A percentile compares a stretch with the other conserved stretches of the same genome.
phyloP scores from a whole-genome alignment of 257 asterid genomes.

The Scutellaria baicalensis region DNA sequence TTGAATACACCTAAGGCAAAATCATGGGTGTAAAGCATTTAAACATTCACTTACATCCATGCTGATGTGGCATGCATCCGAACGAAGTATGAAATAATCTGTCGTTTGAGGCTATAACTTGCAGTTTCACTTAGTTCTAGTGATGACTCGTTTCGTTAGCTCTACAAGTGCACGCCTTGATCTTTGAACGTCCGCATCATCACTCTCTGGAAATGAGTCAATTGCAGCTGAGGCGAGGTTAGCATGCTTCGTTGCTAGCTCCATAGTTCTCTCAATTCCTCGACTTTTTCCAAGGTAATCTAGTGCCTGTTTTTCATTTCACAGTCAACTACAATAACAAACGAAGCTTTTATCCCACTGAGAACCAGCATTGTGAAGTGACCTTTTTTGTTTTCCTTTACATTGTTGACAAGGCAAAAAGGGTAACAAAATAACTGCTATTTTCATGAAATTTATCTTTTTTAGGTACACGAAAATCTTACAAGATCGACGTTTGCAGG shows the following conservation, averaged over 20 bases:
- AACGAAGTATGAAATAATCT: neutral
- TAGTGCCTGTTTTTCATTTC: conserved; percentile 47
- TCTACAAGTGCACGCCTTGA: conserved; percentile 78
- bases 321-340: neutral
- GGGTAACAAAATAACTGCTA: neutral
- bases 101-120: neutral
- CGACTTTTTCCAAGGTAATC: conserved; percentile 65
- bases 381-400: neutral
- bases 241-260: conserved; percentile 72
- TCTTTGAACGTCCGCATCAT: conserved; percentile 56
- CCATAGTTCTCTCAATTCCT: conserved; percentile 72
- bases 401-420: neutral
- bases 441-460: neutral
- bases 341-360: neutral
- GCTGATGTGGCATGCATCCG: too few species aligned
- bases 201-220: conserved; percentile 45
- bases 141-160: conserved; percentile 61
- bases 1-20: neutral
- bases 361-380: too few species aligned
- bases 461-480: conserved; percentile 21
- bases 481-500: conserved; percentile 51
- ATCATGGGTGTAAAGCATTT: neutral
- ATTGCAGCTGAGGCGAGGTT: conserved; percentile 71
- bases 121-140: conserved; percentile 47
- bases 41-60: too few species aligned